Evolutionary conservation across 2,329 filamentous ascomycete genomes (phyloP), one percentile per base, ranked within the genome.

Genomic region (Cadophora luteo-olivacea): DNA sequence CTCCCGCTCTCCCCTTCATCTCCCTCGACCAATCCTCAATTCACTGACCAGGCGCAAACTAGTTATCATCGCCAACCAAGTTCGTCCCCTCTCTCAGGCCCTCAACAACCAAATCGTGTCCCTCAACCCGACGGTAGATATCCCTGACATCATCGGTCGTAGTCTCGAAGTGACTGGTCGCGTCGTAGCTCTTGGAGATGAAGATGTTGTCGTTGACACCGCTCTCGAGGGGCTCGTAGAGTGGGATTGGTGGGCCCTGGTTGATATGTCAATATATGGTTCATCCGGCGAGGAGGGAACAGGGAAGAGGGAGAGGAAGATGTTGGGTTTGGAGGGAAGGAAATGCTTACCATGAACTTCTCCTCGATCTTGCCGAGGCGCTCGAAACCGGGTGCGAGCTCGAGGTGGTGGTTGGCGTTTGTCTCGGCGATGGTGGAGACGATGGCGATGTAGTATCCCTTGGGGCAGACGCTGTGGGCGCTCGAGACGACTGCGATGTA

Each of bases 361-460:
- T 98, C 96, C 83, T 98, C 94, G 72, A 97, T 96, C 80, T 89
- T 88, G 75, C 96, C 96, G 36, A 99, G 90, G 74, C 95, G 91
- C 78, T 97, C 94, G 74, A 98, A 90, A 78, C 95, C 96, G 36
- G 94, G 90, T 82, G 96, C 89, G 54, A 99, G 90, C 84, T 99
- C 96, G 68, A 97, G 85, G 82, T 99, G 96, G 83, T 97, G 94
- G 87, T 99, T 98, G 73, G 92, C 90, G 70, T 90, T 84, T 55
- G 90, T 91, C 85, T 99, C 97, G 72, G 96, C 93, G 78, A 99
- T 97, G 69, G 96, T 99, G 60, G 94, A 97, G 73, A 99, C 95
- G 70, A 98, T 99, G 76, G 96, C 96, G 76, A 99, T 93, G 86
- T 97, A 99, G 88, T 97, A 98, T 70, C 95, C 95, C 87, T 97